Base-by-base conservation (phyloP, 371 early-diverging fungal genomes). In the Rhizomucor pusillus region DNA sequence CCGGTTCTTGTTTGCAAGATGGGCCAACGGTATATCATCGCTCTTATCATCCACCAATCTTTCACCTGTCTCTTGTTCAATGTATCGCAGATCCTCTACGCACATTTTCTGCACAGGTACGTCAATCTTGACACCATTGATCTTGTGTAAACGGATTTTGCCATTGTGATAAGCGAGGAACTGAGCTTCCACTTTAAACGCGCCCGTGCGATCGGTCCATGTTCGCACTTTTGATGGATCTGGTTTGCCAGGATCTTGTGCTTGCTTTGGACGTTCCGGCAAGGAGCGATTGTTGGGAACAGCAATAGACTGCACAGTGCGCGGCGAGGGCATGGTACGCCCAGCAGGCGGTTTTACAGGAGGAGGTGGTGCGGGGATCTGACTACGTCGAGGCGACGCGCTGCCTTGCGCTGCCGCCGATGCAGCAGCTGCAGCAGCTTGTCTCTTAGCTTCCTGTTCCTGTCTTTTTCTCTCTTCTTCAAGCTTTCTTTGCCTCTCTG, bases 191-290 rank as follows among this genome's bases (percentile, higher is more conserved):
- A 95, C 95, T 50, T 85, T 91, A 77, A 93, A 95, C 1, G 90
- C 69, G 43, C 95, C 96, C 0, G 90, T 85, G n/a, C 88, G 81
- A 67, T 97, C 98, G 1, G 91, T 93, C 97, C 96, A 97, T 20
- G 83, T 86, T 41, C 98, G 84, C 22, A 92, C 77, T 35, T 88
- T 86, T 14, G 69, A 53, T 5, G 72, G 67, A 44, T 86, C 84
- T 49, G 85, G 80, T 50, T 78, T 61, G 16, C 60, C 60, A 22
- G 67, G 59, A 35, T 66, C 62, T 43, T 66, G 62, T 5, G 62
- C 49, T 41, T 66, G 66, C 19, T 60, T 63, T 2, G 66, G 64
- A 35, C 66, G 47, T 3, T 70, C 64, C 4, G 64, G 65, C 18
- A 62, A 45, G 25, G 65, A 53, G 16, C 63, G 57, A 18, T 59